Conservation (phyloP, 441 rosid genomes). For the Raphanus hybrid region DNA sequence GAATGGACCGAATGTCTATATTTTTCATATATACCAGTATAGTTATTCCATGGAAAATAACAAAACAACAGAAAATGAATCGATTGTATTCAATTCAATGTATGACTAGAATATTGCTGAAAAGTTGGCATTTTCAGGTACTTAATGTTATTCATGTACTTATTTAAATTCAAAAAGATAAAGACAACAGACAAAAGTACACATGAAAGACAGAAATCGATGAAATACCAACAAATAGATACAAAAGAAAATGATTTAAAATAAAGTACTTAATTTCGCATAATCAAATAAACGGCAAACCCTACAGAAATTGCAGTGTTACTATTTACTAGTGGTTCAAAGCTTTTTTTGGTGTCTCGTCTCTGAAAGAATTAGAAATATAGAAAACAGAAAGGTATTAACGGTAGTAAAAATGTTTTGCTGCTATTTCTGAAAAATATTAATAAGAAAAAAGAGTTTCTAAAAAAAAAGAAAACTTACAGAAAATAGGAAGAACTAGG, state of each 20-base stretch:
- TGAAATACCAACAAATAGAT: not conserved
- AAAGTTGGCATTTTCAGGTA: constrained; percentile 10
- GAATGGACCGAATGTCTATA: not conserved
- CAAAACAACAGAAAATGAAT: constrained; percentile 13
- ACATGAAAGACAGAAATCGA: constrained; percentile 27
- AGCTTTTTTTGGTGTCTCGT: not conserved
- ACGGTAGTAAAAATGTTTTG: not conserved
- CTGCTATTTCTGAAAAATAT: not conserved
- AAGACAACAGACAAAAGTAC: constrained; percentile 24
- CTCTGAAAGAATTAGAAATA: not conserved
- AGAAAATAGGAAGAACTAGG: not conserved
- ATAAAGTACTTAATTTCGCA: not conserved
- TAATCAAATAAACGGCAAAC: constrained; percentile 21
- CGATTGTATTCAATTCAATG: not conserved
- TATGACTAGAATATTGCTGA: constrained; percentile 11
- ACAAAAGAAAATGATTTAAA: not conserved
- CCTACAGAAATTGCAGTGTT: constrained; percentile 19
- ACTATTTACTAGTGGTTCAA: not conserved
- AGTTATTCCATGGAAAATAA: not conserved
- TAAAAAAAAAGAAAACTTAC: not conserved
- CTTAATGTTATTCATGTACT: not conserved
- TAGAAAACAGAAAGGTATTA: not conserved
- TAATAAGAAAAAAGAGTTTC: not conserved
- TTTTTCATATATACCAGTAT: not conserved
- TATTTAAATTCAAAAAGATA: constrained; percentile 15